Base-by-base conservation (phyloP, 768 basidiomycete genomes). In the Boletus pseudo-olivaceus region DNA sequence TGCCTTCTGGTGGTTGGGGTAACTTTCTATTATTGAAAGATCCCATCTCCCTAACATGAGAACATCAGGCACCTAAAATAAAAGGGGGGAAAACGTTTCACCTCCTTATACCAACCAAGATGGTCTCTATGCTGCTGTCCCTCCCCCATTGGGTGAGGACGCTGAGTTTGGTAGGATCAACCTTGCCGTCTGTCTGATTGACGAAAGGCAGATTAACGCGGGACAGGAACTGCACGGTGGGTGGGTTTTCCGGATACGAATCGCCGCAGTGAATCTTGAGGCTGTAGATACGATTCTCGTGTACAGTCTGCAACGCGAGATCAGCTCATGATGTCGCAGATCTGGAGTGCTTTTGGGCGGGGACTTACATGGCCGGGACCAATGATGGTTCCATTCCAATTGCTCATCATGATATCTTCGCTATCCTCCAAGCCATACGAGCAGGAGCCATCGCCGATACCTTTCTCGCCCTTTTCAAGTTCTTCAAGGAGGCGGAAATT, bases 381-480 rank as follows among this genome's bases (percentile, higher is more conserved):
- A 57, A 99, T 93, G 76, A 99, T 95, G 20, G 97, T 99, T 47
- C 97, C 96, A 67, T 97, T 98, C 97, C 97, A 99, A 71, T 92
- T 80, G 75, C 83, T 88, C 95, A 99, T 98, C 77, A 92, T 78
- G 76, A 96, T 88, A 80, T 98, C 97, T 69, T 98, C 95, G 62
- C 86, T 74, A 72, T 98, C 93, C 75, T 93, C 92, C 55, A 99
- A 77, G 38, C 97, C 97, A 65, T 98, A 99, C 19, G 93, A 96
- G 76, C 93, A 97, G 17, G 90, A 93, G 51, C 95, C 96, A 75
- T 98, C 96, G 59, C 96, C 96, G 69, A 98, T 93, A 49, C 97
- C 97, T 73, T 99, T 99, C 80, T 99, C 97, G 66, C 97, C 97
- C 75, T 98, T 98, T 73, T 99, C 97, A 60, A 99, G 88, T 77